A percentile compares a stretch with the other conserved stretches of the same genome.
These are phyloP conservation scores for Sugiyamaella grinbergsii DNA, from an alignment of 1,139 yeast genomes.

Conservation along the genomic window DNA sequence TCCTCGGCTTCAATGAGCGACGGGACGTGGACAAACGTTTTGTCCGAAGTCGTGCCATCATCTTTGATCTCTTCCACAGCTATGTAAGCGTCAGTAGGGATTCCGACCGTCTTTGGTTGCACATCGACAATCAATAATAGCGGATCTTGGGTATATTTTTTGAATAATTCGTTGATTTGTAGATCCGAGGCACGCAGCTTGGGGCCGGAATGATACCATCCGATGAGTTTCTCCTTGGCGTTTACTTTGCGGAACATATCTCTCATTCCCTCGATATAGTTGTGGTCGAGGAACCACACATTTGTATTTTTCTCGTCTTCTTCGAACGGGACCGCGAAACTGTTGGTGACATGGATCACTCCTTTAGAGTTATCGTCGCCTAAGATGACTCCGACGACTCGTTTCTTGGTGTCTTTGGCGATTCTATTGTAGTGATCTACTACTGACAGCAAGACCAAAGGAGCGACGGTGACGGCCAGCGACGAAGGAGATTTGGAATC, in stretches of 20 bases:
- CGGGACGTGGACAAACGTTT: constrained; percentile 91
- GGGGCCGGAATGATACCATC: constrained; percentile 99
- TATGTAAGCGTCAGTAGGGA: constrained; percentile 93
- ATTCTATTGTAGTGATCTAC: constrained; percentile 94
- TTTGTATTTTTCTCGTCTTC: constrained; percentile 90
- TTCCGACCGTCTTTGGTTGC: constrained; percentile 74
- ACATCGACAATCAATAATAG: constrained; percentile 89
- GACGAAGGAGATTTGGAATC: constrained; percentile 3
- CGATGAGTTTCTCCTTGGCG: constrained; percentile 92
- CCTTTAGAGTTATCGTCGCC: constrained; percentile 61
- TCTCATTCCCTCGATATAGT: constrained; percentile 93
- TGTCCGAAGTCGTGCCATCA: constrained; percentile 93
- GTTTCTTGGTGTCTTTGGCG: constrained; percentile 66
- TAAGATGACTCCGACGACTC: constrained; percentile 91
- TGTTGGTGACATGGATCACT: constrained; percentile 50
- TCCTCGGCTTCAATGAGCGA: constrained; percentile 95
- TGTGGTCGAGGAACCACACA: constrained; percentile 98
- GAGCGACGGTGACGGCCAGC: constrained; percentile 84
- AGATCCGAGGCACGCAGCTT: constrained; percentile 85
- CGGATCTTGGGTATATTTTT: constrained; percentile 80
- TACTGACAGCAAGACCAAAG: constrained; percentile 88
- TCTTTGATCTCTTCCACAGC: constrained; percentile 95
- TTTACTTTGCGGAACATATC: constrained; percentile 97
- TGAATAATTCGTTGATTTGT: constrained; percentile 86
- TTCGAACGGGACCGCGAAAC: constrained; percentile 81